Base-by-base conservation (phyloP, 2,329 filamentous ascomycete genomes). In the Hypoxylon sp. region DNA sequence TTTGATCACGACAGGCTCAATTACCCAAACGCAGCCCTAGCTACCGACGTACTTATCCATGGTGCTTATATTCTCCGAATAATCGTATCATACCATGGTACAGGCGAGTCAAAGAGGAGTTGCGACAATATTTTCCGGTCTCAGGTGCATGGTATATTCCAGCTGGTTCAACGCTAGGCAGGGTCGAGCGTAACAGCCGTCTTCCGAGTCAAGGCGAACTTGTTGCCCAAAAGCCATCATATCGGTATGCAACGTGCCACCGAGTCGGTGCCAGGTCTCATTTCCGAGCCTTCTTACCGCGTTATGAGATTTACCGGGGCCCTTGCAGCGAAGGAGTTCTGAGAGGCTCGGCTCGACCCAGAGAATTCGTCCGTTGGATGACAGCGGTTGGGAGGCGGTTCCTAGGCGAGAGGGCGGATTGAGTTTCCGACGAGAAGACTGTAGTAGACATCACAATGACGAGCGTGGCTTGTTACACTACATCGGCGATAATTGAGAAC, bases 231-330 rank as follows among this genome's bases (percentile, higher is more conserved):
- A 59, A 57, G 48, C 57, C 58, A 43, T 39, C 28, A 15, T 57
- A 52, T 64, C 13, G 37, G 53, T 28, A 56, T 56, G 57, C 49
- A 67, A 59, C 58, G 61, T 64, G 30, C 48, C 48, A 67, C 52
- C 20, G 46, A 62, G 8, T 44, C 11, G 58, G 52, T 30, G 32
- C 37, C 30, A 32, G 19, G 47, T 11, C 32, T 46, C 10, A 50
- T 28, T 39, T 30, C 48, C 28, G 28, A 52, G 22, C 26, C 53
- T 32, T 19, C 24, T 43, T 30, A 17, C 30, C 32, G 28, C 28
- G 19, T 51, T 46, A 34, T 55, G 3, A 30, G 32, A 32, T 24
- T 22, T 32, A n/a, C n/a, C 22, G 30, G 30, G 47, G 8, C 43
- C 10, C 6, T 46, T 19, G 32, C 47, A 53, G 17, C n/a, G 39